phyloP scores from a whole-genome alignment of 2,329 filamentous ascomycete genomes.

The Colletotrichum neosansevieriae region DNA sequence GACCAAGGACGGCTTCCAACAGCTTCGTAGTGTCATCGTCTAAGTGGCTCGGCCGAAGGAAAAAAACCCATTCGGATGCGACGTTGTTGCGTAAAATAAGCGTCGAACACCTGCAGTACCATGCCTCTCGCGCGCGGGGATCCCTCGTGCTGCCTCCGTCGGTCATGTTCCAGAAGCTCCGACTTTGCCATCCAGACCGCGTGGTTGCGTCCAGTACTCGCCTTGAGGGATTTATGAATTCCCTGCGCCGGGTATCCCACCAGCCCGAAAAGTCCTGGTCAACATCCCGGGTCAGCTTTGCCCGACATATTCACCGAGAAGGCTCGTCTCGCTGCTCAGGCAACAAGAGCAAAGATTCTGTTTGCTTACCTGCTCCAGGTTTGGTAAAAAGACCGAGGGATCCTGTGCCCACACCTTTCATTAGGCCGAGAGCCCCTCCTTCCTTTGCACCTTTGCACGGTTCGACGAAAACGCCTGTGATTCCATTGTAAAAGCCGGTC shows the following conservation, averaged over 20 bases:
- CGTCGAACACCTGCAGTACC: conserved; percentile 23
- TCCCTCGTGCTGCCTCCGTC: background rate
- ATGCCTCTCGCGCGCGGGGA: conserved; percentile 8
- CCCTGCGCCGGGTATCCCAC: conserved; percentile 50
- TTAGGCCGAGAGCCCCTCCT: conserved; percentile 47
- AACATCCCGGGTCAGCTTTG: conserved; percentile 2
- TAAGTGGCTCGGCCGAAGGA: background rate
- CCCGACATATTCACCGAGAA: background rate
- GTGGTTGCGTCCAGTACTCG: conserved; percentile 15
- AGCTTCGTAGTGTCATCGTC: conserved; percentile 3
- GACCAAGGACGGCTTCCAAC: background rate
- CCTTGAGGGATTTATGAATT: conserved; percentile 48
- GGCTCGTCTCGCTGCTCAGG: background rate
- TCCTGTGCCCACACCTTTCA: conserved; percentile 51
- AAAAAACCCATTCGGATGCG: background rate
- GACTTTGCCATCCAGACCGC: conserved; percentile 11
- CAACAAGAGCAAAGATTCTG: background rate
- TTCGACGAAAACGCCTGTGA: conserved; percentile 48
- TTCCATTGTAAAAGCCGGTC: conserved; percentile 48
- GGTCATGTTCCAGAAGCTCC: conserved; percentile 1
- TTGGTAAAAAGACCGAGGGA: conserved; percentile 43
- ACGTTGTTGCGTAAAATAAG: conserved; percentile 23
- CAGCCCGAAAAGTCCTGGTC: conserved; percentile 38
- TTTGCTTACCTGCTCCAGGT: conserved; percentile 44
- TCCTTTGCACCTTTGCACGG: conserved; percentile 48